phyloP scores from a whole-genome alignment of 2,329 filamentous ascomycete species.

The Dactylonectria estremocensis region DNA sequence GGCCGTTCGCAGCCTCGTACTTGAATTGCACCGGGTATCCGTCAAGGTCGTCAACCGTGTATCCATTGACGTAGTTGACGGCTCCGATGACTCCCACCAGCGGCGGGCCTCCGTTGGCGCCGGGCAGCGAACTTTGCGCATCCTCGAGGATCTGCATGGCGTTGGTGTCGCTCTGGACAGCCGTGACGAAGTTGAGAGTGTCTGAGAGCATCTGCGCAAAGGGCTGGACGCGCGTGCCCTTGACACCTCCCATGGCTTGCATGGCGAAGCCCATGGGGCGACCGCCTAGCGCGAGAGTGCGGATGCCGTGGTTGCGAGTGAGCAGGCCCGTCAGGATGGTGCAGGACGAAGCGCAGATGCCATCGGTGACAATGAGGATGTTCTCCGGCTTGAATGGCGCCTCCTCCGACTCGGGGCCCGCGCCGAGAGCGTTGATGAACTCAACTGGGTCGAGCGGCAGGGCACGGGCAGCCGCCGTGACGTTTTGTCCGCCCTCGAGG shows the following conservation, averaged over 20 bases:
- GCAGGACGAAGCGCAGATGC: slow-evolving; percentile 25
- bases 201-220: not conserved
- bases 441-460: too few species aligned
- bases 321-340: slow-evolving; percentile 29
- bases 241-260: slow-evolving; percentile 35
- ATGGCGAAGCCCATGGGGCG: slow-evolving; percentile 23
- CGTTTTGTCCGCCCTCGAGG: not conserved
- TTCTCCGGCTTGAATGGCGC: slow-evolving; percentile 26
- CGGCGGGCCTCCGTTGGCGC: not conserved
- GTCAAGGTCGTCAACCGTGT: slow-evolving; percentile 12
- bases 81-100: not conserved
- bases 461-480: not conserved
- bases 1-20: slow-evolving; percentile 34
- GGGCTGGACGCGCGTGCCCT: slow-evolving; percentile 3
- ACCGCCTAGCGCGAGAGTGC: slow-evolving; percentile 28
- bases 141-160: not conserved
- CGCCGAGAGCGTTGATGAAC: not conserved
- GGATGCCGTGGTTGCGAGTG: slow-evolving; percentile 20
- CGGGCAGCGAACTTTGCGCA: not conserved
- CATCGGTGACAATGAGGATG: slow-evolving; percentile 33
- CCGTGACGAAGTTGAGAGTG: not conserved
- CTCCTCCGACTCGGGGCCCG: not conserved
- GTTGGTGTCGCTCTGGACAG: not conserved
- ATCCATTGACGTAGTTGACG: slow-evolving; percentile 25
- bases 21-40: slow-evolving; percentile 32